Conservation (phyloP, 2,329 filamentous ascomycete genomes). For the Penicillium capsulatum region DNA sequence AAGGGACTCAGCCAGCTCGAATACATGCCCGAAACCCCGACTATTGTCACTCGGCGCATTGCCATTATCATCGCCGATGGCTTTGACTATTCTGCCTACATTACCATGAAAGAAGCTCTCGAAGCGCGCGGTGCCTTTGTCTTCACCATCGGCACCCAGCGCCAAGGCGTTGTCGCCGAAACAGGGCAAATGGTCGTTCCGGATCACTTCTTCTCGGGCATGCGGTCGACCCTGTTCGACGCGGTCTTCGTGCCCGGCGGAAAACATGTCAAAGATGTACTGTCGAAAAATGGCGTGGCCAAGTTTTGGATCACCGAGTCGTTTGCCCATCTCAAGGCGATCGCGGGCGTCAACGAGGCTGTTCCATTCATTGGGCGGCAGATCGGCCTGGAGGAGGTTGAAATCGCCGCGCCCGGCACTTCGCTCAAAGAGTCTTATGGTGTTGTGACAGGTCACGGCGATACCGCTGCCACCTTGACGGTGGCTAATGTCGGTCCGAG, state of each 20-base stretch:
- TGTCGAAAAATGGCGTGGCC: conserved; percentile 67
- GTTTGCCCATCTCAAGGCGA: conserved; percentile 75
- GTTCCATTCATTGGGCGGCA: conserved; percentile 30
- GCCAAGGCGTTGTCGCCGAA: conserved; percentile 61
- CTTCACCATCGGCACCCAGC: conserved; percentile 66
- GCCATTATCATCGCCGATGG: conserved; percentile 75
- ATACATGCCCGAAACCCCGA: conserved; percentile 58
- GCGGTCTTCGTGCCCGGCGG: conserved; percentile 74
- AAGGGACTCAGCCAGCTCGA: conserved; percentile 62
- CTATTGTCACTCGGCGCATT: conserved; percentile 66
- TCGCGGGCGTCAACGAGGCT: conserved; percentile 61
- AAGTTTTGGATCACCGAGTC: conserved; percentile 75
- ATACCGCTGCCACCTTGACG: conserved; percentile 21
- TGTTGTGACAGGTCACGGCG: conserved; percentile 31
- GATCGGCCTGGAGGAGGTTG: conserved; percentile 27
- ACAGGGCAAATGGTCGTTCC: conserved; percentile 59
- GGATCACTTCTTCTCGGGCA: conserved; percentile 74
- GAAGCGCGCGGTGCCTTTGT: conserved; percentile 61
- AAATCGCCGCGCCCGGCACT: conserved; percentile 19
- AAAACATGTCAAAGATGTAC: conserved; percentile 51
- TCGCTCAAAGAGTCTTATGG: conserved; percentile 31
- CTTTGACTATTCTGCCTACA: conserved; percentile 64
- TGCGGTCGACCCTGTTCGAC: conserved; percentile 75
- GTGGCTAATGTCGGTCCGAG: conserved; percentile 58
- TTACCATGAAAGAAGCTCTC: conserved; percentile 61